A percentile compares a stretch with the other conserved stretches of the same genome.
phyloP scores from a whole-genome alignment of 1,284 basidiomycete species.

The Naganishia liquefaciens region DNA sequence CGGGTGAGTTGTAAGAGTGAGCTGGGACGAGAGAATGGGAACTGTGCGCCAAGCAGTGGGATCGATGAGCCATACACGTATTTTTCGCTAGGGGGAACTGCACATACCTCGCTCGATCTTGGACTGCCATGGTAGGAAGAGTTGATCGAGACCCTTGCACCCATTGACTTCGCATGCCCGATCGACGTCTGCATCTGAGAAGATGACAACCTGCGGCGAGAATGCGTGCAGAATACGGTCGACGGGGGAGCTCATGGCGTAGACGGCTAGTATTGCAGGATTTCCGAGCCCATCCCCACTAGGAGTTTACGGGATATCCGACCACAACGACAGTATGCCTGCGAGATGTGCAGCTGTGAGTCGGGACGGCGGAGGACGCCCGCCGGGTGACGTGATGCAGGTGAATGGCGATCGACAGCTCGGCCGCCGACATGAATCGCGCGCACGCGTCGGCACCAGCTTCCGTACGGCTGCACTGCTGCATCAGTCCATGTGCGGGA shows the following conservation, averaged over 20 bases:
- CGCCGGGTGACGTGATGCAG: no score
- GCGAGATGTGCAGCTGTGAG: no score
- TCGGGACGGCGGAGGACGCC: not conserved
- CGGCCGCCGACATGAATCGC: no score
- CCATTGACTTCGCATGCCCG: slow-evolving; percentile 50
- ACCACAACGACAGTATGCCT: not conserved
- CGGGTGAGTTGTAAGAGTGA: slow-evolving; percentile 52
- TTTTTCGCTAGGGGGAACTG: not conserved
- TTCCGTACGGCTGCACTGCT: no score
- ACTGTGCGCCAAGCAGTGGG: slow-evolving; percentile 38
- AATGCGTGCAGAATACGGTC: slow-evolving; percentile 48
- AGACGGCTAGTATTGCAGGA: not conserved
- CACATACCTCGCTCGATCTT: slow-evolving; percentile 49
- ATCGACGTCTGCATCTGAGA: slow-evolving; percentile 51
- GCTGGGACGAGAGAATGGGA: slow-evolving; percentile 49
- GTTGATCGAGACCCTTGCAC: slow-evolving; percentile 51
- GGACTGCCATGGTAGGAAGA: slow-evolving; percentile 53
- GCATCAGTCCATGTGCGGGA: no score
- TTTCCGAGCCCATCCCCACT: not conserved
- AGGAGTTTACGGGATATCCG: no score
- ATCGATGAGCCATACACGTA: slow-evolving; percentile 5
- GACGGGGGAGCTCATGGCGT: not conserved
- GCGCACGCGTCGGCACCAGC: no score
- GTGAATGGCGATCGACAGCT: not conserved
- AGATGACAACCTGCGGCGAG: slow-evolving; percentile 52